Conservation (phyloP, 2,329 filamentous ascomycete species). For the Lizonia empirigonia region DNA sequence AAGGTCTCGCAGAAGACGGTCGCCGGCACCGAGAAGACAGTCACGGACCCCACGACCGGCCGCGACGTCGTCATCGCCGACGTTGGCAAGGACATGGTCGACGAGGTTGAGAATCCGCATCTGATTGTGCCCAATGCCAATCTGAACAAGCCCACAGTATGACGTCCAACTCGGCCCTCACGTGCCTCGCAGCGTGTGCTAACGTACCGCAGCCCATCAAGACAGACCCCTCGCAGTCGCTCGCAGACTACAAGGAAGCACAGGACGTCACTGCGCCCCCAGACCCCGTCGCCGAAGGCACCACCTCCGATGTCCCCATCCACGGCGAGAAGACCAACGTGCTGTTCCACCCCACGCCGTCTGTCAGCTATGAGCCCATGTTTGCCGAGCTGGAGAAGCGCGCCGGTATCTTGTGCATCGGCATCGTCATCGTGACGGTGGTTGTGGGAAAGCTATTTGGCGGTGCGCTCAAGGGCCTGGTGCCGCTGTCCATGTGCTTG, state of each 20-base stretch:
- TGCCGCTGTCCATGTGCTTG: constrained; percentile 74
- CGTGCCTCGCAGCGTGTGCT: too few relatives aligned
- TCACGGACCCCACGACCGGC: constrained; percentile 88
- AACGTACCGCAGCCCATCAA: constrained; percentile 61
- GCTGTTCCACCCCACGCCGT: constrained; percentile 91
- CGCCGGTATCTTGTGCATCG: constrained; percentile 71
- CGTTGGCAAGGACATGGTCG: constrained; percentile 71
- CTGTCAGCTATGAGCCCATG: constrained; percentile 87
- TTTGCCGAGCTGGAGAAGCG: constrained; percentile 76
- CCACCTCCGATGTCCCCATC: constrained; percentile 92
- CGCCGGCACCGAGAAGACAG: constrained; percentile 59
- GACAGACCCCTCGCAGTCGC: constrained; percentile 72
- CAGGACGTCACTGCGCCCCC: constrained; percentile 92
- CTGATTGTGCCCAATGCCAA: constrained; percentile 90
- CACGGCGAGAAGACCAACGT: constrained; percentile 97
- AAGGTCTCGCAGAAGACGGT: constrained; percentile 53
- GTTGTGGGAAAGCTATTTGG: constrained; percentile 81
- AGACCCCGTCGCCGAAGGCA: constrained; percentile 78
- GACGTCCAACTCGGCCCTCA: constrained; percentile 27
- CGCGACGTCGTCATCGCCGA: constrained; percentile 86
- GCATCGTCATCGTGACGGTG: constrained; percentile 74
- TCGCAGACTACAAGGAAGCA: constrained; percentile 78
- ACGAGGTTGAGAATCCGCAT: constrained; percentile 72
- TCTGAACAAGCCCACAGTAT: constrained; percentile 71
- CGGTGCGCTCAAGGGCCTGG: constrained; percentile 74